phyloP scores from a whole-genome alignment of 768 basidiomycete genomes.

The Lactarius indigo region DNA sequence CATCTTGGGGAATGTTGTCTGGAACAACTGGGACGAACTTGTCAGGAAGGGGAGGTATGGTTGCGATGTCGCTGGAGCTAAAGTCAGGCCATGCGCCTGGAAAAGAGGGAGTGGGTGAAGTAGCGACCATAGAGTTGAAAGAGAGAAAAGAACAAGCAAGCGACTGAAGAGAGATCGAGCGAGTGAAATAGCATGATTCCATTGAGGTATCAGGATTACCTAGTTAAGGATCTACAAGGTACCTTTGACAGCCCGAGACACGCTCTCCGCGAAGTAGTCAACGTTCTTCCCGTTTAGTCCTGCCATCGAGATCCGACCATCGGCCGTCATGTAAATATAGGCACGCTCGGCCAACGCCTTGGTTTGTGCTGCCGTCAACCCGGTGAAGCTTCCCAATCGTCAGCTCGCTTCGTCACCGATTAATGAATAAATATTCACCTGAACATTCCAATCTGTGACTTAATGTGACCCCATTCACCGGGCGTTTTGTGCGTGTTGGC shows the following conservation, averaged over 20 bases:
- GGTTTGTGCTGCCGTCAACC: conserved; percentile 74
- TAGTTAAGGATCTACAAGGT: conserved; percentile 46
- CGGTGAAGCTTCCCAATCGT: conserved; percentile 60
- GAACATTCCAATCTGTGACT: conserved; percentile 97
- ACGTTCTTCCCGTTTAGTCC: conserved; percentile 82
- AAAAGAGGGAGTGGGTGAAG: conserved; percentile 35
- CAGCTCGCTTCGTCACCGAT: conserved; percentile 3
- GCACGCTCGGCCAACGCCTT: conserved; percentile 81
- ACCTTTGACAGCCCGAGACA: conserved; percentile 79
- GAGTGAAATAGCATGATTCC: neutral
- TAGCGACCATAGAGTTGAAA: conserved; percentile 18
- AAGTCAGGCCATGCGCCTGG: conserved; percentile 47
- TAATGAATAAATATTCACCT: conserved; percentile 48
- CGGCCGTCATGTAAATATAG: conserved; percentile 91
- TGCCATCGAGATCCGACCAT: conserved; percentile 93
- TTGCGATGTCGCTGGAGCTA: conserved; percentile 10
- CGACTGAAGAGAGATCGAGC: neutral
- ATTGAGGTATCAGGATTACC: conserved; percentile 9
- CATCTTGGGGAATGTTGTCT: neutral
- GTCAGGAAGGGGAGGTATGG: conserved; percentile 14
- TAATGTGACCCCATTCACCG: conserved; percentile 93
- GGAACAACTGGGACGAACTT: neutral
- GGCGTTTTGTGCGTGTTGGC: conserved; percentile 82
- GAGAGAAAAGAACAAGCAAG: conserved; percentile 16
- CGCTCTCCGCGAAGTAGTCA: conserved; percentile 85